Evolutionary conservation across 768 basidiomycete genomes (phyloP).

Genomic region (Leucosporidium creatinivorum): DNA sequence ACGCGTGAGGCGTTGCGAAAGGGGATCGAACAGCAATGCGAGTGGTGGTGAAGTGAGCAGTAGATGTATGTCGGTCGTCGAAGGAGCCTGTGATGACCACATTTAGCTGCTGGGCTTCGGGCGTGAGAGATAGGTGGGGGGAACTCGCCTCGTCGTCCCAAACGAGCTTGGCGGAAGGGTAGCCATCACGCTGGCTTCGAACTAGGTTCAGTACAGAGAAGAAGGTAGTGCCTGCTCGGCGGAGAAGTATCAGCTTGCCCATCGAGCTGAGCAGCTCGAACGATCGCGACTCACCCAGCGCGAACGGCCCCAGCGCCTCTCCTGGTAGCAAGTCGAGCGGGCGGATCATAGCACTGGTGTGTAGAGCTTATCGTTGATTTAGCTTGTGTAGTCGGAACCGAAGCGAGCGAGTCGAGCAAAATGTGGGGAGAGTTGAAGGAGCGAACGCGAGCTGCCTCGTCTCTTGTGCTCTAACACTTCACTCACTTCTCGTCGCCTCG

Average conservation of each 20-base stretch:
- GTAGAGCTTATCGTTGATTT: too few relatives aligned
- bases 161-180: conserved; percentile 12
- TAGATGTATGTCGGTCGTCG: conserved; percentile 5
- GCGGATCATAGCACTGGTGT: too few relatives aligned
- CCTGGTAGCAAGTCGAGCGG: conserved; percentile 20
- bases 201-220: conserved; percentile 33
- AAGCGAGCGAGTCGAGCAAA: too few relatives aligned
- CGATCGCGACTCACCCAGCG: conserved; percentile 27
- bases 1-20: neutral
- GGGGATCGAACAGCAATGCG: conserved; percentile 5
- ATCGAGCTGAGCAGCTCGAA: conserved; percentile 32
- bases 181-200: conserved; percentile 7
- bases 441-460: too few relatives aligned
- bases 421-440: too few relatives aligned
- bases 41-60: conserved; percentile 15
- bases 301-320: conserved; percentile 27
- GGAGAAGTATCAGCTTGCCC: neutral
- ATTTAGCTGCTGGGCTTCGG: too few relatives aligned
- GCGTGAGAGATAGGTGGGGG: too few relatives aligned
- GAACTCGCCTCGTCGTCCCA: conserved; percentile 25
- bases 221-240: neutral
- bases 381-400: too few relatives aligned
- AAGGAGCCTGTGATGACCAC: conserved; percentile 20
- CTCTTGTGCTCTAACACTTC: too few relatives aligned
- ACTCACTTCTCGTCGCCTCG: too few relatives aligned